Conservation (phyloP, 257 asterid species). For the Plantago elongata region DNA sequence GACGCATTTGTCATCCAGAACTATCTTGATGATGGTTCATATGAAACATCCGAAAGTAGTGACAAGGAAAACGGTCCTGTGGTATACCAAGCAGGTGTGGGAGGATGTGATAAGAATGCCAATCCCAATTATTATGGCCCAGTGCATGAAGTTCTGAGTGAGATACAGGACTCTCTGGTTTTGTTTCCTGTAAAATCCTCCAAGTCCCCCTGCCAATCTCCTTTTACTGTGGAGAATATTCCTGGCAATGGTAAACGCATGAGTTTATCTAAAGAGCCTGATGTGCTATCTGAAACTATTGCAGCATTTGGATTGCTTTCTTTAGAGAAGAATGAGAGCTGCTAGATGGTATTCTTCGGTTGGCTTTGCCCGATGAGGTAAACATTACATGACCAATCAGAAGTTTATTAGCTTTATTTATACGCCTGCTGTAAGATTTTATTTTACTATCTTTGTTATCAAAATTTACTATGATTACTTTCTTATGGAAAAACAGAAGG, state of each 20-base stretch:
- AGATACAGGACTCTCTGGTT: slow-evolving; percentile 15
- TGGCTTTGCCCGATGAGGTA: slow-evolving; percentile 11
- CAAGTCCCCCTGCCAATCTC: slow-evolving; percentile 28
- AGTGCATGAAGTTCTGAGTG: slow-evolving; percentile 19
- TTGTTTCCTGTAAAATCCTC: slow-evolving; percentile 14
- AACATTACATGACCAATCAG: neutral
- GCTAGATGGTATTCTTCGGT: slow-evolving; percentile 1
- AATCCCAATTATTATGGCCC: slow-evolving; percentile 16
- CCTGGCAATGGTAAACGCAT: slow-evolving; percentile 16
- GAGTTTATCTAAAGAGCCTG: slow-evolving; percentile 26
- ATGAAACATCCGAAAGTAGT: slow-evolving; percentile 12
- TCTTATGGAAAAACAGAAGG: too few relatives aligned
- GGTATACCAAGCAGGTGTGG: slow-evolving; percentile 13
- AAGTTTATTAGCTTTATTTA: neutral
- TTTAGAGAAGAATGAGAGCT: slow-evolving; percentile 37
- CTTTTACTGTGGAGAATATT: slow-evolving; percentile 38
- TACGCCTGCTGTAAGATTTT: too few relatives aligned
- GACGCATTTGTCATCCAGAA: slow-evolving; percentile 19
- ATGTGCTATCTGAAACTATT: slow-evolving; percentile 22
- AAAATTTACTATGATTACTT: too few relatives aligned
- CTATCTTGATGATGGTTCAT: slow-evolving; percentile 14
- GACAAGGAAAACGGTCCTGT: slow-evolving; percentile 31
- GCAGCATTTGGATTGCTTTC: slow-evolving; percentile 21
- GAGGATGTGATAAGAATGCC: slow-evolving; percentile 8
- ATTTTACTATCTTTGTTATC: too few relatives aligned